A percentile compares a stretch with the other conserved stretches of the same genome.
phyloP scores from a whole-genome alignment of 2,329 filamentous ascomycete species.

The Fusarium piperis region DNA sequence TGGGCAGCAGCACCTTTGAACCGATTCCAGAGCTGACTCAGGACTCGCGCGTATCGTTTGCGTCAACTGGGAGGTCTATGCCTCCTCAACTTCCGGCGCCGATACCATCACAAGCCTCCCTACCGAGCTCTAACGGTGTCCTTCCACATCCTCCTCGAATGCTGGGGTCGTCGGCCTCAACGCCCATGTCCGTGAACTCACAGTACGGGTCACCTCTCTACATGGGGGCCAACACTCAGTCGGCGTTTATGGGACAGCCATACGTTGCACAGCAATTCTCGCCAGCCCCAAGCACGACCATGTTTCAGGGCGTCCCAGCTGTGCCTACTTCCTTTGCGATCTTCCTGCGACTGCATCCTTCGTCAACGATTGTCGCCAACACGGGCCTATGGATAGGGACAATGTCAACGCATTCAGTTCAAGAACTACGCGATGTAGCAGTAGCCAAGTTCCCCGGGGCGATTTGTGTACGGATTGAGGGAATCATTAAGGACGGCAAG shows the following conservation, averaged over 20 bases:
- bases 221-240: slow-evolving; percentile 50
- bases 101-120: slow-evolving; percentile 35
- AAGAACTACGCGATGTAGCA: slow-evolving; percentile 71
- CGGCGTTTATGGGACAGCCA: slow-evolving; percentile 48
- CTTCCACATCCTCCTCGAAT: slow-evolving; percentile 38
- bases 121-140: slow-evolving; percentile 23
- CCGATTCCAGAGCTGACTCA: slow-evolving; percentile 37
- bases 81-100: slow-evolving; percentile 32
- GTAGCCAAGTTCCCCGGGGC: slow-evolving; percentile 69
- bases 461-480: slow-evolving; percentile 69
- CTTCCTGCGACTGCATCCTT: slow-evolving; percentile 75
- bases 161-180: slow-evolving; percentile 37
- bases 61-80: slow-evolving; percentile 29
- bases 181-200: slow-evolving; percentile 45
- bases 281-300: slow-evolving; percentile 32
- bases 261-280: slow-evolving; percentile 46
- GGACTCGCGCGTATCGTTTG: slow-evolving; percentile 37
- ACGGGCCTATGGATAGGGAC: slow-evolving; percentile 73
- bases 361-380: slow-evolving; percentile 64
- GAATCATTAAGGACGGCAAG: slow-evolving; percentile 68
- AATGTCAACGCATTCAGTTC: slow-evolving; percentile 65
- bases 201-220: slow-evolving; percentile 53
- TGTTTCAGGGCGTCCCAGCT: slow-evolving; percentile 37
- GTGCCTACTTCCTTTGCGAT: slow-evolving; percentile 59
- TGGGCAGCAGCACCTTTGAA: slow-evolving; percentile 37